Evolutionary conservation across 305 asterid genomes (phyloP).

Genomic region (Rubia peregrina): DNA sequence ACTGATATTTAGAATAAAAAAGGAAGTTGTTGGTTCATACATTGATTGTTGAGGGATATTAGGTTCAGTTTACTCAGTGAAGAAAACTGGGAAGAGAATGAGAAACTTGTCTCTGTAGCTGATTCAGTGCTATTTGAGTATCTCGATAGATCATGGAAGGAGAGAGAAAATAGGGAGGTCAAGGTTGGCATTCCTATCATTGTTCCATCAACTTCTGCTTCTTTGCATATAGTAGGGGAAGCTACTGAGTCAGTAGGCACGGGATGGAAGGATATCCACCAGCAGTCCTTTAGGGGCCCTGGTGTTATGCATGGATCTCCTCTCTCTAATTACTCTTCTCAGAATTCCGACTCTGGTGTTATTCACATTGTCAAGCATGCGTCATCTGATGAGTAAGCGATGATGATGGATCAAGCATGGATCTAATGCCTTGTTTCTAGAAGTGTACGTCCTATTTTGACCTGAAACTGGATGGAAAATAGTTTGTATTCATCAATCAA

Average conservation of each 20-base stretch:
- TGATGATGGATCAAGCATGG: not conserved
- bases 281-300: too few species aligned
- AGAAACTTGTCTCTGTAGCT: slow-evolving; percentile 57
- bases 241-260: slow-evolving; percentile 36
- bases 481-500: too few species aligned
- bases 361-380: slow-evolving; percentile 6
- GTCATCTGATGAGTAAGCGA: slow-evolving; percentile 33
- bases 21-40: too few species aligned
- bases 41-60: too few species aligned
- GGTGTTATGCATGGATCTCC: too few species aligned
- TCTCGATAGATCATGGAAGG: slow-evolving; percentile 81
- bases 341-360: too few species aligned
- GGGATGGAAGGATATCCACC: too few species aligned
- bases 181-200: slow-evolving; percentile 56
- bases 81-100: slow-evolving; percentile 87
- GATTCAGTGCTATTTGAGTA: slow-evolving; percentile 73
- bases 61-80: too few species aligned
- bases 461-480: too few species aligned
- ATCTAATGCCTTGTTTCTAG: slow-evolving; percentile 5
- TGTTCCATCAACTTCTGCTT: slow-evolving; percentile 10
- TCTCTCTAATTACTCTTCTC: too few species aligned
- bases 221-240: slow-evolving; percentile 52
- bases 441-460: not conserved
- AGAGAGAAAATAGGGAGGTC: slow-evolving; percentile 89
- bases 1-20: too few species aligned